Conservation (phyloP, 2,329 filamentous ascomycete species). For the Alternaria arborescens region DNA sequence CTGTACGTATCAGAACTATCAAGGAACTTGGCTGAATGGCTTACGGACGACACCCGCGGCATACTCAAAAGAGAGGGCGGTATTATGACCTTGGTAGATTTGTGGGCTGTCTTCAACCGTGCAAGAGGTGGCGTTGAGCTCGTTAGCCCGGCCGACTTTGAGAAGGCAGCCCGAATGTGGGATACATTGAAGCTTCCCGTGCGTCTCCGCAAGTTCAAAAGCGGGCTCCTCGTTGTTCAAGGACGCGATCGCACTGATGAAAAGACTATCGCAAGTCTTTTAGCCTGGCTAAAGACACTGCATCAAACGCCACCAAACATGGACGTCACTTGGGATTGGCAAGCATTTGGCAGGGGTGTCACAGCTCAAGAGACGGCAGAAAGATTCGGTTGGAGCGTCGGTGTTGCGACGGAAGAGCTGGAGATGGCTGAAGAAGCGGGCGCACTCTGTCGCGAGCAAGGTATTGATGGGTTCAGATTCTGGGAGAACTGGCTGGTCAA, state of each 20-base stretch:
- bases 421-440: slow-evolving; percentile 97
- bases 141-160: slow-evolving; percentile 89
- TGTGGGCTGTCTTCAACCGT: slow-evolving; percentile 79
- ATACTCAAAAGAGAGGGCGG: slow-evolving; percentile 49
- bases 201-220: slow-evolving; percentile 86
- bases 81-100: slow-evolving; percentile 52
- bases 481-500: slow-evolving; percentile 76
- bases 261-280: slow-evolving; percentile 79
- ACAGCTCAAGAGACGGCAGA: slow-evolving; percentile 90
- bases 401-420: slow-evolving; percentile 92
- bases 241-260: slow-evolving; percentile 88
- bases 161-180: slow-evolving; percentile 88
- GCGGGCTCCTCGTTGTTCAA: slow-evolving; percentile 93
- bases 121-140: slow-evolving; percentile 93
- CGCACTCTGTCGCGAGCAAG: slow-evolving; percentile 86
- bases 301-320: slow-evolving; percentile 70
- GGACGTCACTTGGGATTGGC: slow-evolving; percentile 79
- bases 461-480: slow-evolving; percentile 88
- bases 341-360: slow-evolving; percentile 79
- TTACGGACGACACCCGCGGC: slow-evolving; percentile 50
- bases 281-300: slow-evolving; percentile 79
- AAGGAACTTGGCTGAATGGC: slow-evolving; percentile 51
- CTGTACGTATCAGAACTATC: slow-evolving; percentile 78
- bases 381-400: slow-evolving; percentile 94
- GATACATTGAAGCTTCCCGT: slow-evolving; percentile 87